Conservation (phyloP, 2,329 filamentous ascomycete species). For the Myriangium duriaei region DNA sequence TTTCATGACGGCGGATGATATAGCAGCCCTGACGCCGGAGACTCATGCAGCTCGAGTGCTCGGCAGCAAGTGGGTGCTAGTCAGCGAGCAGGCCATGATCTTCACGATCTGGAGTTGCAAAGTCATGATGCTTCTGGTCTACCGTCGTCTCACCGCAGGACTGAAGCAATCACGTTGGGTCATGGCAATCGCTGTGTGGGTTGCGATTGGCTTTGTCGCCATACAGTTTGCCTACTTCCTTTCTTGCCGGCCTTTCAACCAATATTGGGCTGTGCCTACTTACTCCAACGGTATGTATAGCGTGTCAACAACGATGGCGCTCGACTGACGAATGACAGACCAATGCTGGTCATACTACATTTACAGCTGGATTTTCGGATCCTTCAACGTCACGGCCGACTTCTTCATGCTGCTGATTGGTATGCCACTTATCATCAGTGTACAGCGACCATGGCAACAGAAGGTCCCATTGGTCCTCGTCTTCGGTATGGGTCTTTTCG, state of each 20-base stretch:
- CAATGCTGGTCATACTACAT: conserved; percentile 13
- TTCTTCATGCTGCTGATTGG: conserved; percentile 11
- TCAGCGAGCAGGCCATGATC: conserved; percentile 50
- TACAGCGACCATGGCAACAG: conserved; percentile 12
- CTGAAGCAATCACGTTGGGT: conserved; percentile 33
- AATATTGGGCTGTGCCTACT: conserved; percentile 13
- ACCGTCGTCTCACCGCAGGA: conserved; percentile 38
- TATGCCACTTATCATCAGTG: conserved; percentile 11
- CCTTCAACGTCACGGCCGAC: conserved; percentile 14
- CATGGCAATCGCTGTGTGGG: conserved; percentile 11
- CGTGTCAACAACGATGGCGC: background rate
- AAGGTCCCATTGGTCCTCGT: conserved; percentile 11
- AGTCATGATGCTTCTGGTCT: conserved; percentile 39
- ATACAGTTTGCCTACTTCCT: conserved; percentile 11
- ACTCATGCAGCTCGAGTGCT: conserved; percentile 31
- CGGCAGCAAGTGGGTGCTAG: conserved; percentile 51
- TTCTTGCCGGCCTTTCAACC: conserved; percentile 12
- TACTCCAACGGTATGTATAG: too few species aligned
- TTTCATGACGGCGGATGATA: conserved; percentile 41
- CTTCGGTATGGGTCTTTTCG: conserved; percentile 13
- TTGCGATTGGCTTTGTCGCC: conserved; percentile 11
- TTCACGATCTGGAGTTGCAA: conserved; percentile 41
- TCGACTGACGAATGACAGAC: background rate
- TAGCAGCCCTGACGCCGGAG: conserved; percentile 32
- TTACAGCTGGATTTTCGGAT: conserved; percentile 11